These are phyloP conservation scores for Nemania sp. DNA, from an alignment of 2,329 filamentous ascomycete species.

Conservation along the genomic window DNA sequence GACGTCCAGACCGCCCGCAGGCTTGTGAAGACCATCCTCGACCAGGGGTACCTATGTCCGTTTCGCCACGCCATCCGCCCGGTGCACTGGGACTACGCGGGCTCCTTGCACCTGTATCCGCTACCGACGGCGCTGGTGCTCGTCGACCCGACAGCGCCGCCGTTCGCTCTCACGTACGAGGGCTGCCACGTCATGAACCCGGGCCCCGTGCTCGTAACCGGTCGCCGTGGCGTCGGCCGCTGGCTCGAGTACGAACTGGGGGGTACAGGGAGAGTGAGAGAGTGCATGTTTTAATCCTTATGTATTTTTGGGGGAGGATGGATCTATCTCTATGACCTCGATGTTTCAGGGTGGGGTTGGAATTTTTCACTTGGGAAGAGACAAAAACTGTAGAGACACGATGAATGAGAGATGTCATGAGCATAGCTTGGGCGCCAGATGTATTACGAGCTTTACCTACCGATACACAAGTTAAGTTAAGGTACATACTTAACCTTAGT, in stretches of 20 bases:
- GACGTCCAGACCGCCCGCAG: slow-evolving; percentile 68
- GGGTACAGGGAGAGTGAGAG: slow-evolving; percentile 64
- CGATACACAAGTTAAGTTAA: background rate
- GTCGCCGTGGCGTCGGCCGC: slow-evolving; percentile 68
- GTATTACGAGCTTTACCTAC: slow-evolving; percentile 1
- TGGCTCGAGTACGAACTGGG: slow-evolving; percentile 89
- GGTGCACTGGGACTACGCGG: slow-evolving; percentile 86
- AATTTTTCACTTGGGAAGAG: background rate
- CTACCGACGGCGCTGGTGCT: slow-evolving; percentile 83
- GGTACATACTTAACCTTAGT: background rate
- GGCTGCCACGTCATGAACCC: slow-evolving; percentile 97
- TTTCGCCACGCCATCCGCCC: slow-evolving; percentile 82
- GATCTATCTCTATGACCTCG: background rate
- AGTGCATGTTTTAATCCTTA: slow-evolving; percentile 58
- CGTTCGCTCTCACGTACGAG: slow-evolving; percentile 90
- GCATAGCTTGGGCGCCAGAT: slow-evolving; percentile 8
- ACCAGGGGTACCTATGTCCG: slow-evolving; percentile 86
- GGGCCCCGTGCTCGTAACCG: slow-evolving; percentile 72
- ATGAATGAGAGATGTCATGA: background rate
- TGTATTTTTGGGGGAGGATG: background rate
- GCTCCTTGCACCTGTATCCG: slow-evolving; percentile 80
- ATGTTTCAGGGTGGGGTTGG: background rate
- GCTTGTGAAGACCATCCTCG: slow-evolving; percentile 87
- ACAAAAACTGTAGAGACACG: slow-evolving; percentile 7
- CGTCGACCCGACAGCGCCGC: slow-evolving; percentile 77